Percentiles rank a stretch among this genome's conserved stretches.
Evolutionary conservation across 139 green algal genomes (phyloP).

Genomic region (Closterium sp.): DNA sequence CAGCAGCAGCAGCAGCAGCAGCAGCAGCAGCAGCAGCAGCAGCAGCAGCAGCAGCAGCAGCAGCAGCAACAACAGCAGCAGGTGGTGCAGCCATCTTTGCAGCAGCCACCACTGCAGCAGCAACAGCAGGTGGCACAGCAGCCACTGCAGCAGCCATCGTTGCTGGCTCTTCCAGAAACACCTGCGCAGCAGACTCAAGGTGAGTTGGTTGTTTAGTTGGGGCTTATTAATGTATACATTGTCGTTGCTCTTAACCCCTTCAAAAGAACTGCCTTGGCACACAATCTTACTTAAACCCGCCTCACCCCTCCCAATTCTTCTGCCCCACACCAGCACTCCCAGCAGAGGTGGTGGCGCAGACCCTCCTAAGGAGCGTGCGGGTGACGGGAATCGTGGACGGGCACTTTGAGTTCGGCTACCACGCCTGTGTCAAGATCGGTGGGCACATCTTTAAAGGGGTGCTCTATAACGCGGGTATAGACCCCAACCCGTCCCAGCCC

Average conservation of each 20-base stretch:
- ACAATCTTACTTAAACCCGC: too few relatives aligned
- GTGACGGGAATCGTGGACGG: slow-evolving; percentile 24
- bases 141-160: background rate
- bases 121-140: background rate
- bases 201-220: background rate
- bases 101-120: background rate
- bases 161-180: background rate
- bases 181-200: background rate
- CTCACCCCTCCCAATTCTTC: too few relatives aligned
- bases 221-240: too few relatives aligned
- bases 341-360: slow-evolving; percentile 11
- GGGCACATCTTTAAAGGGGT: slow-evolving; percentile 34
- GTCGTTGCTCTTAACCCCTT: too few relatives aligned
- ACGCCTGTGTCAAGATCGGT: slow-evolving; percentile 31
- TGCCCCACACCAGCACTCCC: background rate
- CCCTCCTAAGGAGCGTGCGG: slow-evolving; percentile 21
- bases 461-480: slow-evolving; percentile 36
- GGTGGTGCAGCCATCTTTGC: background rate
- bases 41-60: too few relatives aligned
- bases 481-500: slow-evolving; percentile 12
- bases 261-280: too few relatives aligned
- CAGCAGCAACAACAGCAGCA: background rate
- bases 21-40: too few relatives aligned
- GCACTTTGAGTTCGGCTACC: slow-evolving; percentile 28
- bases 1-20: too few relatives aligned